Conservation (phyloP, 495 filamentous ascomycete genomes). For the Cudoniella acicularis region DNA sequence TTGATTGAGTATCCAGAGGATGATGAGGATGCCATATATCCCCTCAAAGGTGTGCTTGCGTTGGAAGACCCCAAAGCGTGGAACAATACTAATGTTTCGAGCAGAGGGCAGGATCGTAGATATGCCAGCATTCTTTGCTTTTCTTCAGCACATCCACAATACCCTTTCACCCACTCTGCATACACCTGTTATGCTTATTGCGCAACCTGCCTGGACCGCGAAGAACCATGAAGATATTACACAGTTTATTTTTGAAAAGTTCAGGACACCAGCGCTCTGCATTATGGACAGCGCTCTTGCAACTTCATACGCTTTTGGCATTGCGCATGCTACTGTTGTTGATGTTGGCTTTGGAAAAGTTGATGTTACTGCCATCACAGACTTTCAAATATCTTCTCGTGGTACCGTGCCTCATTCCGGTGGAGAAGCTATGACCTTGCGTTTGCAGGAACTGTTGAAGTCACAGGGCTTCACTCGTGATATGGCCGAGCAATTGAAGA, state of each 20-base stretch:
- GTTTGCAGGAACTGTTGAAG: conserved; percentile 64
- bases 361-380: conserved; percentile 82
- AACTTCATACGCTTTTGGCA: conserved; percentile 77
- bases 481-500: conserved; percentile 95
- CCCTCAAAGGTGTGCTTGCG: conserved; percentile 52
- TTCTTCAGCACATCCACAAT: conserved; percentile 83
- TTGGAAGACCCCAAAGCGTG: background rate
- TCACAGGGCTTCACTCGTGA: conserved; percentile 70
- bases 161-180: conserved; percentile 86
- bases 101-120: conserved; percentile 75
- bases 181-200: conserved; percentile 85
- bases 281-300: conserved; percentile 83
- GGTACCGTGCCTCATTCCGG: conserved; percentile 69
- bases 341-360: conserved; percentile 90
- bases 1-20: conserved; percentile 87
- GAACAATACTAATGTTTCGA: background rate
- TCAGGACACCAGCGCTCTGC: conserved; percentile 85
- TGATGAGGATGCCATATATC: conserved; percentile 85
- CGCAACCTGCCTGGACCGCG: conserved; percentile 80
- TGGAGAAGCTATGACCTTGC: conserved; percentile 83
- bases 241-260: conserved; percentile 94
- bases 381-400: conserved; percentile 62
- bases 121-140: conserved; percentile 87
- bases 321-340: conserved; percentile 71
- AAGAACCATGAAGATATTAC: conserved; percentile 78